Percentiles rank a stretch among this genome's conserved stretches.
These are phyloP conservation scores for Penicillium canariense DNA, from an alignment of 495 filamentous ascomycete species.

Conservation along the genomic window DNA sequence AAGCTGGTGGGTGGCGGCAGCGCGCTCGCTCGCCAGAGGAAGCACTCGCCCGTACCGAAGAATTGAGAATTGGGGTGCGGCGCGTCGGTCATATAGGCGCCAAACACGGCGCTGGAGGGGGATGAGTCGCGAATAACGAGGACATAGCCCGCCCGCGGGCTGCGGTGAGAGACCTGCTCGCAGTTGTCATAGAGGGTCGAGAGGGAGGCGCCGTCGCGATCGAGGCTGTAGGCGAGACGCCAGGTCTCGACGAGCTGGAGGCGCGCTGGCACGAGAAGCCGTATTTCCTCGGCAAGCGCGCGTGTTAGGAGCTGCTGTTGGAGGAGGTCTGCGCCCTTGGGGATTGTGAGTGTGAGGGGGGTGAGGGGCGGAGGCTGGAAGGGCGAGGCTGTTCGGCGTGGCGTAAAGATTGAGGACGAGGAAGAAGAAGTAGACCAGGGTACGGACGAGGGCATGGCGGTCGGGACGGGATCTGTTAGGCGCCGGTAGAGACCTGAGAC, in stretches of 20 bases:
- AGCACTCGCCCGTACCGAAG: slow-evolving; percentile 95
- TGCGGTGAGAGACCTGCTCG: slow-evolving; percentile 53
- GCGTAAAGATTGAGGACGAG: slow-evolving; percentile 45
- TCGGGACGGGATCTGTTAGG: slow-evolving; percentile 42
- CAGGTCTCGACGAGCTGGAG: slow-evolving; percentile 85
- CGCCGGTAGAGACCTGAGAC: slow-evolving; percentile 53
- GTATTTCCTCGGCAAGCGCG: slow-evolving; percentile 87
- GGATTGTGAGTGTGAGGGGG: slow-evolving; percentile 47
- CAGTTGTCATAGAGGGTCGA: slow-evolving; percentile 82
- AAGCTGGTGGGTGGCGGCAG: slow-evolving; percentile 47
- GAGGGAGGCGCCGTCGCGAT: slow-evolving; percentile 86
- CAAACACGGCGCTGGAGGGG: slow-evolving; percentile 65
- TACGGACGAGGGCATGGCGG: slow-evolving; percentile 24
- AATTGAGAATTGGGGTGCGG: slow-evolving; percentile 79
- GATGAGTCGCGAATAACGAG: slow-evolving; percentile 76
- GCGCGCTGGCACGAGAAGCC: slow-evolving; percentile 80
- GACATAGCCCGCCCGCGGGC: slow-evolving; percentile 78
- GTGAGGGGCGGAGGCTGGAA: slow-evolving; percentile 61
- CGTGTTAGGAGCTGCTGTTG: slow-evolving; percentile 59
- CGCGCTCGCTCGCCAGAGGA: slow-evolving; percentile 85
- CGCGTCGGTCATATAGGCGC: slow-evolving; percentile 88
- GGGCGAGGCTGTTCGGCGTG: slow-evolving; percentile 53
- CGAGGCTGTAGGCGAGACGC: slow-evolving; percentile 84
- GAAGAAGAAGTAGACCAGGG: slow-evolving; percentile 28
- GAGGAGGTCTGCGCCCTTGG: slow-evolving; percentile 30